Conservation (phyloP, 345 rosid genomes). For the Aquilaria malaccensis region DNA sequence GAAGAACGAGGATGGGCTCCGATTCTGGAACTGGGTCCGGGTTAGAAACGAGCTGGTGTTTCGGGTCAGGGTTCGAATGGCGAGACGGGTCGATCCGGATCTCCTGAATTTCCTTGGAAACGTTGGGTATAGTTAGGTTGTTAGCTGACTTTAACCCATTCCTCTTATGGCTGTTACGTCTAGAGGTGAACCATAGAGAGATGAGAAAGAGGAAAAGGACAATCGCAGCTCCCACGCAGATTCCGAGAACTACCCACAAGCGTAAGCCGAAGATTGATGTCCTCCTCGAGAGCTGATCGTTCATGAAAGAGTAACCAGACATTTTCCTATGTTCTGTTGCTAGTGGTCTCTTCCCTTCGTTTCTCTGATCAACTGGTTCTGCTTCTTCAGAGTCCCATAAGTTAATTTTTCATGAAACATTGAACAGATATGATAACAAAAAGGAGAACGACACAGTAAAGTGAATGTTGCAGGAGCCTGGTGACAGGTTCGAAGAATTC, state of each 20-base stretch:
- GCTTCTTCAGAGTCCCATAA: neutral
- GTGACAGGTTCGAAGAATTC: neutral
- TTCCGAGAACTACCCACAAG: conserved; percentile 77
- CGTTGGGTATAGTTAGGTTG: conserved; percentile 49
- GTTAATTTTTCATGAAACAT: neutral
- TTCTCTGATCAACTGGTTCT: neutral
- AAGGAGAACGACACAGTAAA: neutral
- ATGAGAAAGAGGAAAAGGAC: conserved; percentile 74
- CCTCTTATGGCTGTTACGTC: conserved; percentile 20
- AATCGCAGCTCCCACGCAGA: conserved; percentile 78
- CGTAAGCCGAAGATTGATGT: conserved; percentile 68
- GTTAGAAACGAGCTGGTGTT: conserved; percentile 18
- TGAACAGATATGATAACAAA: neutral
- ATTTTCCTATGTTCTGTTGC: conserved; percentile 19
- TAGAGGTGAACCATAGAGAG: conserved; percentile 81
- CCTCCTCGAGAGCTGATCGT: conserved; percentile 54
- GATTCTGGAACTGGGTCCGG: conserved; percentile 46
- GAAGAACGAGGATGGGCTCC: conserved; percentile 21
- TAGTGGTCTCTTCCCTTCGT: neutral
- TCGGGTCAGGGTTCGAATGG: conserved; percentile 21
- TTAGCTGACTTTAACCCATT: conserved; percentile 23
- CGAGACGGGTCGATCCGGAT: conserved; percentile 54
- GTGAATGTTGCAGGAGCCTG: neutral
- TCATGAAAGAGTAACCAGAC: conserved; percentile 63
- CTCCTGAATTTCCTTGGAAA: conserved; percentile 78